Conservation (phyloP, 2,329 filamentous ascomycete species). For the Daldinia eschscholtzii region DNA sequence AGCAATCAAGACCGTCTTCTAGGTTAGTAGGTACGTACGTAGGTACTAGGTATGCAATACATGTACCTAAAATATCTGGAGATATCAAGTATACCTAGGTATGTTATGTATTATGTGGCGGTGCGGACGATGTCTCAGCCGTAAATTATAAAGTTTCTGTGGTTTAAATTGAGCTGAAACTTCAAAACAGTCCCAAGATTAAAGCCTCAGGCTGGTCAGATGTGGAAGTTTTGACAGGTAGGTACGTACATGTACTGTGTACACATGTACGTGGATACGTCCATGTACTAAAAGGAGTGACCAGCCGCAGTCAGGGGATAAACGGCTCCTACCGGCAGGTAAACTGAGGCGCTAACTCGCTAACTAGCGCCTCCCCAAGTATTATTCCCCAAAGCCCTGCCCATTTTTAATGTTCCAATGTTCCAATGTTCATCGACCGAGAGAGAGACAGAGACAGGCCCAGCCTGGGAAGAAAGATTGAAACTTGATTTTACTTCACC, state of each 20-base stretch:
- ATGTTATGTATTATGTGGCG: background rate
- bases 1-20: background rate
- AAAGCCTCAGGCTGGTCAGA: background rate
- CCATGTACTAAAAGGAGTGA: conserved; percentile 24
- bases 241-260: conserved; percentile 6
- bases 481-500: conserved; percentile 39
- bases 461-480: conserved; percentile 32
- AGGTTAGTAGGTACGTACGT: background rate
- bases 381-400: conserved; percentile 27
- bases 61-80: too few relatives aligned
- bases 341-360: conserved; percentile 39
- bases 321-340: conserved; percentile 39
- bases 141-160: too few relatives aligned
- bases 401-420: conserved; percentile 37
- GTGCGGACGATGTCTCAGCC: background rate
- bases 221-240: background rate
- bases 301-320: conserved; percentile 32
- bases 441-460: conserved; percentile 17
- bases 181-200: background rate
- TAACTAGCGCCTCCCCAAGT: conserved; percentile 40
- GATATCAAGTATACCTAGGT: background rate
- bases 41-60: conserved; percentile 1
- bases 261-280: background rate
- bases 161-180: background rate
- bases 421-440: conserved; percentile 19